These are phyloP conservation scores for Neobulgaria alba DNA, from an alignment of 2,329 filamentous ascomycete species.

Conservation along the genomic window DNA sequence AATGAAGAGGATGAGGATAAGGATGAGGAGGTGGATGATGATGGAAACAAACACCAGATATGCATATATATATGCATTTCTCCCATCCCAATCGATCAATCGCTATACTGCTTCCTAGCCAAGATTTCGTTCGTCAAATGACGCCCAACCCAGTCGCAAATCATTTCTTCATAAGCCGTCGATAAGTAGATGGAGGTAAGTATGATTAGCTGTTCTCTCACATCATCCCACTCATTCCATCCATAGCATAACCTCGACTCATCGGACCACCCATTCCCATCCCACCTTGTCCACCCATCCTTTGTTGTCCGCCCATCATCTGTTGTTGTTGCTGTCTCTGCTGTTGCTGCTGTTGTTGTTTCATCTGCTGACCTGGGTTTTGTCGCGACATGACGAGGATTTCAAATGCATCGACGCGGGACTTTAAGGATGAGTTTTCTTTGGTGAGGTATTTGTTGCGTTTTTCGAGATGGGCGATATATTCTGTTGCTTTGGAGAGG, in stretches of 20 bases:
- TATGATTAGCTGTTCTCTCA: no score
- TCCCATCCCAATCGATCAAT: no score
- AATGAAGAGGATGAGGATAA: no score
- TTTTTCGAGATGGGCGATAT: slow-evolving; percentile 1
- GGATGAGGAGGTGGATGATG: no score
- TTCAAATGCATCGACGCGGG: slow-evolving; percentile 65
- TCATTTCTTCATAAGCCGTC: no score
- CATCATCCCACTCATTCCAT: neutral
- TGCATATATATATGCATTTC: no score
- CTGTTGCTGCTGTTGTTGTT: neutral
- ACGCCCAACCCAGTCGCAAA: no score
- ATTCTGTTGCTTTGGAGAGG: slow-evolving; percentile 54
- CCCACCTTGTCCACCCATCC: neutral
- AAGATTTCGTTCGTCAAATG: no score
- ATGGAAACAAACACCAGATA: no score
- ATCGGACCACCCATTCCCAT: neutral
- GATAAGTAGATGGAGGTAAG: no score
- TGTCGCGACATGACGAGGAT: slow-evolving; percentile 63
- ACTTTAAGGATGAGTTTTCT: slow-evolving; percentile 71
- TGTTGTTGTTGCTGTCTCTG: neutral
- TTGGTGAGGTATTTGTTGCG: slow-evolving; percentile 58
- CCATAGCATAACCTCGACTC: neutral
- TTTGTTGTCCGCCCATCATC: no score
- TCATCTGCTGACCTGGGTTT: neutral
- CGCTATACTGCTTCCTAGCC: no score